Evolutionary conservation across 2,329 filamentous ascomycete genomes (phyloP), one percentile per base, ranked within the genome.

Genomic region (Biscogniauxia mediterranea): DNA sequence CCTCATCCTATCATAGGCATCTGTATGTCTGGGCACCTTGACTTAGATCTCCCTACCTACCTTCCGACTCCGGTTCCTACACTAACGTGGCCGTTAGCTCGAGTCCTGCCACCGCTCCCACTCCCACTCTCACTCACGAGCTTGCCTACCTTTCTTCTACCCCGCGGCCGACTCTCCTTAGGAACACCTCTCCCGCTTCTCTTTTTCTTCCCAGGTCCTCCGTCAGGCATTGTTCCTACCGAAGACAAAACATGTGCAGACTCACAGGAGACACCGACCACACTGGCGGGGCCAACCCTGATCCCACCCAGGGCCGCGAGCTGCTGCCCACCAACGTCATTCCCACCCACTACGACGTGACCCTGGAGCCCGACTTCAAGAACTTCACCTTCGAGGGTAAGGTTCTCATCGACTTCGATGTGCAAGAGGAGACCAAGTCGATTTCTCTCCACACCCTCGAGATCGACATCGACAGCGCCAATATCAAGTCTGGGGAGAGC

Each of bases 251-350:
- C 70, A 94, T 93, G 88, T 91, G 89, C 78, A 85, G 84, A 75
- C 79, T 85, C 64, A 80, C 82, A 60, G 81, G 80, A 69, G 85
- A 84, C 66, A 77, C 76, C 55, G 83, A 85, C 64, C 79, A 78
- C 64, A 80, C 82, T 59, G 81, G 80, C 65, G 80, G 83, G 69
- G 85, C 82, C 70, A 79, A 84, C 65, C 82, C 88, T 73, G 81
- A 89, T 69, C 78, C 83, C 57, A 83, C 85, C 51, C 38, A 66
- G 60, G 71, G 69, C 51, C 89, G 94, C 70, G 90, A 96, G 81
- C 89, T 98, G 67, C 84, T 98, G 70, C 95, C 94, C 57, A 88
- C 89, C 78, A 96, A 97, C 73, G 92, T 97, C 71, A 90, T 94
- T 76, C 93, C 94, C n/a, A 79, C 84, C 49, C 93, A 98, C 80